Base-by-base conservation (phyloP, 2,329 filamentous ascomycete genomes). In the Penicillium sclerotigenum region DNA sequence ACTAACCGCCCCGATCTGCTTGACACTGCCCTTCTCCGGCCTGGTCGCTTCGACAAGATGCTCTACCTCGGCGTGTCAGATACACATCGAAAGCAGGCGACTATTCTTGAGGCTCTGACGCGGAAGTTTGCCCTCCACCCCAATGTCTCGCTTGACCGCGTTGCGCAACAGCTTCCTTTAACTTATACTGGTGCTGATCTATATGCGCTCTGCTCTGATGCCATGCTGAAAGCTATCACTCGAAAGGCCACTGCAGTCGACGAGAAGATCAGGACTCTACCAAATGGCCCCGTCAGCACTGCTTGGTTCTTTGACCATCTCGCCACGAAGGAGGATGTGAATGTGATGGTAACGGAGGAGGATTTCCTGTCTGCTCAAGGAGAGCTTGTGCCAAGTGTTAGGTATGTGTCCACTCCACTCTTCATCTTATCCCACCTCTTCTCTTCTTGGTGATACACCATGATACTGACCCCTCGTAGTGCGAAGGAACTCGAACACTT, bases 171-270 rank as follows among this genome's bases (percentile, higher is more conserved):
- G 11, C 83, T 99, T 4, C 94, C 94, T 0, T 94, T 97, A 71
- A 97, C 93, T 3, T 99, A 97, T 77, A 99, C 94, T 0, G 94
- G 94, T 68, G 94, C 94, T 60, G 94, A 99, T 76, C 87, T 99
- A 70, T 99, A 99, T 75, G 94, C 94, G 0, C 82, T 99, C 20
- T 97, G 93, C 78, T 96, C 91, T 41, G 94, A 99, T 73, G 91
- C 94, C 49, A 99, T 99, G 94, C 87, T 99, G 64, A 97, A 99
- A 74, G 94, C 94, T 20, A 93, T 99, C 56, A 99, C 94, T 3
- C 86, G 94, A 5, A 90, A 95, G 70, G 91, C 94, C 2, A 83
- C 85, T 1, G 81, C 84, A 2, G 92, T 97, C 2, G 94, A 99
- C 71, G 80, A 84, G 48, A 94, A 94, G 73, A 89, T 99, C 63